Evolutionary conservation across 768 basidiomycete genomes (phyloP), one percentile per base, ranked within the genome.

Genomic region (Rhizopogon vesiculosus): DNA sequence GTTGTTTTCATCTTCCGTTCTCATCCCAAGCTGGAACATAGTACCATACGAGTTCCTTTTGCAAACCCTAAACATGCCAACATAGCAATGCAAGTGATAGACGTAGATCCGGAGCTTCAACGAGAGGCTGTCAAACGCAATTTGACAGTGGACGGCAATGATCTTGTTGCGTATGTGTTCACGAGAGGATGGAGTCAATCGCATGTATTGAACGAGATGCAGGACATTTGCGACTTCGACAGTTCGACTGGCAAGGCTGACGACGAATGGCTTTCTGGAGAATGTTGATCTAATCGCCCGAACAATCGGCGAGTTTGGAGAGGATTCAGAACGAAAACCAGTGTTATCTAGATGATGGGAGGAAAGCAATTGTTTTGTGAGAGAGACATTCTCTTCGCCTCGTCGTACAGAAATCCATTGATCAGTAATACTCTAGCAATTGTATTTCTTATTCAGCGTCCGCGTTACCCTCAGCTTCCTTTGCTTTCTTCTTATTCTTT

Each of bases 71-170:
- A 85, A 59, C 92, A 97, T 64, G 94, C 94, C 8, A 64, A 69
- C 46, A 90, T 93, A 61, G 93, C 89, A 25, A 88, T 86, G 66
- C 84, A 86, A 69, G 86, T 83, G 58, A 89, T 97, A 65, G 85
- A 89, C 58, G 93, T 97, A 33, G 93, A 97, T 70, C 73, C 77
- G 18, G 93, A 95, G 70, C 77, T 94, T 41, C 91, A 95, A 62
- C 83, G 84, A 3, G 80, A 87, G 44, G 86, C 87, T 9, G 93
- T 96, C 22, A 84, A 85, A 66, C 79, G 92, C 57, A 78, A 74
- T n/a, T 68, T 96, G 42, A 71, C 70, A 0, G 81, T 91, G 1
- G 82, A 91, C 44, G 85, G 77, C 39, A 76, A 87, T 52, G 76
- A 82, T 3, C 76, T 97, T 39, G 75, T 90, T 29, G 91, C 85